A percentile compares a stretch with the other conserved stretches of the same genome.
These are phyloP conservation scores for Anthoceros angustus DNA, from an alignment of 225 moss, liverwort and hornwort species.

Conservation along the genomic window DNA sequence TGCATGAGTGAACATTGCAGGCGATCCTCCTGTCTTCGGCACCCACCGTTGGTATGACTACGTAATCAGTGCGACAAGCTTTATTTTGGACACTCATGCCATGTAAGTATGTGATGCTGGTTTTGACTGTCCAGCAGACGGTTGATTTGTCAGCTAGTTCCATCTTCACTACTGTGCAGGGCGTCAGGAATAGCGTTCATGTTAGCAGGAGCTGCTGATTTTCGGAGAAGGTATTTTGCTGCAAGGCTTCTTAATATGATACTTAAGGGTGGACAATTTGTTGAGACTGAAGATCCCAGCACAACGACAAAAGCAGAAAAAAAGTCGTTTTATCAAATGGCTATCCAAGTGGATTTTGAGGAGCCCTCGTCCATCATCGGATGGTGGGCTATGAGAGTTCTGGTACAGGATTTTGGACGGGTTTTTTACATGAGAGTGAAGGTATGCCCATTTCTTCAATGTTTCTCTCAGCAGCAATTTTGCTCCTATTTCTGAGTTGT, in stretches of 20 bases:
- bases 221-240: slow-evolving; percentile 68
- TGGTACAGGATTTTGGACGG: slow-evolving; percentile 79
- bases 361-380: slow-evolving; percentile 61
- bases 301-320: slow-evolving; percentile 21
- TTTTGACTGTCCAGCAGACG: slow-evolving; percentile 2
- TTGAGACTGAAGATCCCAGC: slow-evolving; percentile 10
- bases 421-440: slow-evolving; percentile 72
- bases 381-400: slow-evolving; percentile 71
- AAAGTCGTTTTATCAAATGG: slow-evolving; percentile 75
- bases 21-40: slow-evolving; percentile 55
- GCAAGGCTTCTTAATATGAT: slow-evolving; percentile 65
- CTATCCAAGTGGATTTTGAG: slow-evolving; percentile 64
- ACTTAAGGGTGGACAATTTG: slow-evolving; percentile 66
- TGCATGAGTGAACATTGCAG: slow-evolving; percentile 16
- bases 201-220: slow-evolving; percentile 89
- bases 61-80: slow-evolving; percentile 47
- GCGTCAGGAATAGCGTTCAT: slow-evolving; percentile 59
- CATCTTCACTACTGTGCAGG: slow-evolving; percentile 33
- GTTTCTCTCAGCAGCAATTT: background rate
- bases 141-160: background rate
- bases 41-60: slow-evolving; percentile 52
- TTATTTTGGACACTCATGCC: slow-evolving; percentile 45
- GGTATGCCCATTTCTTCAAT: slow-evolving; percentile 18
- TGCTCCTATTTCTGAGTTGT: background rate
- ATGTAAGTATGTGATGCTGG: slow-evolving; percentile 40